Conservation (phyloP, 345 rosid species). For the Ricinus communis region DNA sequence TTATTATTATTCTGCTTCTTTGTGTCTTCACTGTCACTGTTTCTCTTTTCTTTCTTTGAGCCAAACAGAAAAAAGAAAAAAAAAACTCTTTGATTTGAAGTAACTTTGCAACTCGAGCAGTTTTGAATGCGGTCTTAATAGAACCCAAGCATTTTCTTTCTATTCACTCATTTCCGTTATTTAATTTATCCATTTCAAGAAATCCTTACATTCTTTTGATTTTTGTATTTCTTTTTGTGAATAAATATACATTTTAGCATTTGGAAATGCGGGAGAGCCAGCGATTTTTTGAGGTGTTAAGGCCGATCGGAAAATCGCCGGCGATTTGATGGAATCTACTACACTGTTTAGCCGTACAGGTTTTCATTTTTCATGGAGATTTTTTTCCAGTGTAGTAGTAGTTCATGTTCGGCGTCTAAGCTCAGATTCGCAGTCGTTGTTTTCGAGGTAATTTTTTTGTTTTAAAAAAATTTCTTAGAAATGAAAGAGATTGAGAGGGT, state of each 20-base stretch:
- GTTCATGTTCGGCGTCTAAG: slow-evolving; percentile 39
- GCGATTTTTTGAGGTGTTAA: slow-evolving; percentile 17
- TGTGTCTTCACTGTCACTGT: neutral
- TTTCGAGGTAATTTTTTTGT: slow-evolving; percentile 45
- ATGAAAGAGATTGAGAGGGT: slow-evolving; percentile 26
- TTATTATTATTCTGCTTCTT: neutral
- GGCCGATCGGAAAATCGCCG: slow-evolving; percentile 25
- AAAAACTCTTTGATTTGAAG: neutral
- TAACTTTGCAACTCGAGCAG: too few relatives aligned
- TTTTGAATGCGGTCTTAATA: too few relatives aligned
- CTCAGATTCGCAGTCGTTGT: slow-evolving; percentile 51
- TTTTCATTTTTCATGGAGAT: slow-evolving; percentile 71
- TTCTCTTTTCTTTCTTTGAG: neutral
- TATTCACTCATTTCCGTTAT: too few relatives aligned
- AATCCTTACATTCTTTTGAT: neutral
- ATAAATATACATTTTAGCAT: too few relatives aligned
- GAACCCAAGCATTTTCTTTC: too few relatives aligned
- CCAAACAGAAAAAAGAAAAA: neutral
- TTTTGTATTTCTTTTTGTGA: neutral
- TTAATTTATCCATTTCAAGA: too few relatives aligned
- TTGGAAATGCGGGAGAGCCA: slow-evolving; percentile 29
- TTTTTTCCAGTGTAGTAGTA: slow-evolving; percentile 21
- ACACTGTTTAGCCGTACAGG: slow-evolving; percentile 26
- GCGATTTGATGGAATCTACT: slow-evolving; percentile 34
- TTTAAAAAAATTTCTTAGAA: neutral